Percentiles rank a stretch among this genome's conserved stretches.
phyloP scores from a whole-genome alignment of 2,329 filamentous ascomycete species.

The Colletotrichum camelliae region DNA sequence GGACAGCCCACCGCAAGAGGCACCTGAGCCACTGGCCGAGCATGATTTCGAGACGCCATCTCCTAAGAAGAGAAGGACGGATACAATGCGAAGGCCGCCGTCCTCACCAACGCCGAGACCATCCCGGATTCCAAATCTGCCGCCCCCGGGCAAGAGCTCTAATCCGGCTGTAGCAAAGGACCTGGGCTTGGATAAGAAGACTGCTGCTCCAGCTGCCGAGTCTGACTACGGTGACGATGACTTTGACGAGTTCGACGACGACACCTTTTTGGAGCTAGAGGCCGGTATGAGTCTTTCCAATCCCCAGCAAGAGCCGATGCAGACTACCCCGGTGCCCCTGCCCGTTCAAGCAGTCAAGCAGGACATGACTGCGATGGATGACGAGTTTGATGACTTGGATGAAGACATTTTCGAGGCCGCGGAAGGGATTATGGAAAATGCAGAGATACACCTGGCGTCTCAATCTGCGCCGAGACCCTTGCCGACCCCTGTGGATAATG shows the following conservation, averaged over 20 bases:
- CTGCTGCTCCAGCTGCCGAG: conserved; percentile 1
- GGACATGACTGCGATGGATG: conserved; percentile 35
- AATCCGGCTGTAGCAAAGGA: neutral
- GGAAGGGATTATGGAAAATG: conserved; percentile 40
- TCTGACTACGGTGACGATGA: conserved; percentile 63
- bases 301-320: conserved; percentile 11
- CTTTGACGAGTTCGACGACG: conserved; percentile 65
- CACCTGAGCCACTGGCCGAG: conserved; percentile 24
- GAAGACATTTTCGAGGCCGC: conserved; percentile 62
- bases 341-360: neutral
- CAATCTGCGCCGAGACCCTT: neutral
- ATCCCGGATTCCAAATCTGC: neutral
- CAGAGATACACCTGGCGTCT: neutral
- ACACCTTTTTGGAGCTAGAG: conserved; percentile 61
- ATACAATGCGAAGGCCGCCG: conserved; percentile 1
- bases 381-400: conserved; percentile 72
- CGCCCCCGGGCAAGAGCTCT: neutral
- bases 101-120: conserved; percentile 22
- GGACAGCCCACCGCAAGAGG: conserved; percentile 37
- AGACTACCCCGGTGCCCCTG: neutral
- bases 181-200: neutral
- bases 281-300: conserved; percentile 41
- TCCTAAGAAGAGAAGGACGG: conserved; percentile 40
- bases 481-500: conserved; percentile 36
- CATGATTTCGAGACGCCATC: conserved; percentile 45